These are phyloP conservation scores for Cercophora scortea DNA, from an alignment of 495 filamentous ascomycete species.

Conservation along the genomic window DNA sequence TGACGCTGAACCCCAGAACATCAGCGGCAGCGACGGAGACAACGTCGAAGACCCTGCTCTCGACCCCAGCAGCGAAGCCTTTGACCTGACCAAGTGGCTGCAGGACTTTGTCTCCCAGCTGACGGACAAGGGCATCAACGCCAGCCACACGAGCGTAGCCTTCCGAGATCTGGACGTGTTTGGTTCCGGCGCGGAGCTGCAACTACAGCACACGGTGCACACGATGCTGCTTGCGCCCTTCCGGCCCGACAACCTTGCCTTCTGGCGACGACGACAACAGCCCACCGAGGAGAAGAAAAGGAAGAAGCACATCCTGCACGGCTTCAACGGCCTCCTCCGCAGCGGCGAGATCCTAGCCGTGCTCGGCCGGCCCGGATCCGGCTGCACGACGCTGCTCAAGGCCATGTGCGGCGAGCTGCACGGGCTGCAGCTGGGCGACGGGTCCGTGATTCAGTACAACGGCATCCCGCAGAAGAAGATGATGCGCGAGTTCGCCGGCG, in stretches of 20 bases:
- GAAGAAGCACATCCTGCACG: constrained; percentile 52
- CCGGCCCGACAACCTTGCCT: constrained; percentile 31
- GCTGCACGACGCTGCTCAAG: constrained; percentile 57
- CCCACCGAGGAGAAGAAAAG: constrained; percentile 24
- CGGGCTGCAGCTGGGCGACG: constrained; percentile 35
- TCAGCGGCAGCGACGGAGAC: not conserved
- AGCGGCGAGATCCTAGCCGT: constrained; percentile 77
- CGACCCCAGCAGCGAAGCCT: constrained; percentile 14
- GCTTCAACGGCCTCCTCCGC: constrained; percentile 65
- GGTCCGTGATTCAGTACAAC: constrained; percentile 44
- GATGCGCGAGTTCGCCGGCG: constrained; percentile 53
- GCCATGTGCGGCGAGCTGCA: constrained; percentile 61
- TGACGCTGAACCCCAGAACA: not conserved
- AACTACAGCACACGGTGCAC: constrained; percentile 49
- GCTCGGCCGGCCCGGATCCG: constrained; percentile 60
- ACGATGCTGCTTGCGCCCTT: constrained; percentile 42
- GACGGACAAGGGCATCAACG: constrained; percentile 14
- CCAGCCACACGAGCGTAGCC: constrained; percentile 26
- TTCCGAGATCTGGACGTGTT: constrained; percentile 48
- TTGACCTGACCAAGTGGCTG: constrained; percentile 17
- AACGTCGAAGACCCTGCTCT: constrained; percentile 7
- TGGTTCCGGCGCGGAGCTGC: constrained; percentile 45
- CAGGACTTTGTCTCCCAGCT: constrained; percentile 13
- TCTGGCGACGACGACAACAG: not conserved
- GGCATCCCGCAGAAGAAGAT: constrained; percentile 42